Conservation (phyloP, 345 rosid genomes). For the Carallia brachiata region DNA sequence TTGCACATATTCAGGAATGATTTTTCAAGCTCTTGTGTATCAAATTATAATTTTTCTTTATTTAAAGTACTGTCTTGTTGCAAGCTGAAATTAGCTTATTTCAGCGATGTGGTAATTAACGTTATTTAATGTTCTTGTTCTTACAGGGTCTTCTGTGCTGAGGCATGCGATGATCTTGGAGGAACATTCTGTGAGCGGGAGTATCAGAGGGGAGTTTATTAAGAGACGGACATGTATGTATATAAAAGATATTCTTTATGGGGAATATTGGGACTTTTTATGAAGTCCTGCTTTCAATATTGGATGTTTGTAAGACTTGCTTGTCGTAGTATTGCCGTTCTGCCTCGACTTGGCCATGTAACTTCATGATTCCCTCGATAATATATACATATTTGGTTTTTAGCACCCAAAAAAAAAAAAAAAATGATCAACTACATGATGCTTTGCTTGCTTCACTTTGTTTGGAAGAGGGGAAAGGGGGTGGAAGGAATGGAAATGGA, state of each 20-base stretch:
- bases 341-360: not conserved
- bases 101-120: too few species aligned
- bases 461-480: too few species aligned
- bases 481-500: too few species aligned
- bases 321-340: too few species aligned
- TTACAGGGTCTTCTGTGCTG: slow-evolving; percentile 37
- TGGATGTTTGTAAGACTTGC: not conserved
- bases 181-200: slow-evolving; percentile 31
- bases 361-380: not conserved
- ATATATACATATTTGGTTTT: not conserved
- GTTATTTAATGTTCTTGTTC: not conserved
- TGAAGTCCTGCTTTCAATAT: not conserved
- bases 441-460: too few species aligned
- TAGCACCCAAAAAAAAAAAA: too few species aligned
- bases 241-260: not conserved
- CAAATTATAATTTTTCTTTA: too few species aligned
- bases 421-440: too few species aligned
- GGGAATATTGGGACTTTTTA: not conserved
- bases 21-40: too few species aligned
- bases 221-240: not conserved
- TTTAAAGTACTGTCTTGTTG: too few species aligned
- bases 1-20: too few species aligned
- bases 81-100: too few species aligned
- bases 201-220: slow-evolving; percentile 32
- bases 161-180: slow-evolving; percentile 40